Evolutionary conservation across 305 asterid genomes (phyloP).

Genomic region (Striga hermonthica): DNA sequence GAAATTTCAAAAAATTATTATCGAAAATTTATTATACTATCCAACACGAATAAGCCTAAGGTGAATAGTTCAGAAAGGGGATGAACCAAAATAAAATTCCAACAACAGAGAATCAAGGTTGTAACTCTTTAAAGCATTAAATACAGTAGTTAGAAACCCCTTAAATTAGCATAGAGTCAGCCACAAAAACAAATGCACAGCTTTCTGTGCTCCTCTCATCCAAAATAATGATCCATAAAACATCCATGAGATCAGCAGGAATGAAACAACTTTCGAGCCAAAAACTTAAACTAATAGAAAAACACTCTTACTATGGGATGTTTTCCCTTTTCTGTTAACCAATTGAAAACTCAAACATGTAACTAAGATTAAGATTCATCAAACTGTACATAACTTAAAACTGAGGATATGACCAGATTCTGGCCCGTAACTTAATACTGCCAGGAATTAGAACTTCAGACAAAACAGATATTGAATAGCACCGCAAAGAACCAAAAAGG

Average conservation of each 20-base stretch:
- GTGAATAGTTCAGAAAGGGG: background rate
- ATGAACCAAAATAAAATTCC: background rate
- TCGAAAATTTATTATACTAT: conserved; percentile 11
- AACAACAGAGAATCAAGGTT: background rate
- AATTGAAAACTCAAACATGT: conserved; percentile 18
- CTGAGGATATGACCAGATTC: background rate
- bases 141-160: background rate
- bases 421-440: background rate
- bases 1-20: conserved; percentile 33
- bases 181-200: conserved; percentile 2
- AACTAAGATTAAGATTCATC: conserved; percentile 17
- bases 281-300: no score
- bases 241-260: conserved; percentile 11
- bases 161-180: conserved; percentile 14
- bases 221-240: conserved; percentile 11
- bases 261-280: conserved; percentile 14
- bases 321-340: background rate
- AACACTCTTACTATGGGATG: background rate
- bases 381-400: conserved; percentile 10
- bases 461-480: conserved; percentile 7
- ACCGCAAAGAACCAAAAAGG: conserved; percentile 16
- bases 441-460: background rate
- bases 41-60: conserved; percentile 16
- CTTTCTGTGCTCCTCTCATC: background rate
- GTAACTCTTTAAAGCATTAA: background rate